Conservation (phyloP, 805 yeast species). For the Hanseniaspora pseudoguilliermondii region DNA sequence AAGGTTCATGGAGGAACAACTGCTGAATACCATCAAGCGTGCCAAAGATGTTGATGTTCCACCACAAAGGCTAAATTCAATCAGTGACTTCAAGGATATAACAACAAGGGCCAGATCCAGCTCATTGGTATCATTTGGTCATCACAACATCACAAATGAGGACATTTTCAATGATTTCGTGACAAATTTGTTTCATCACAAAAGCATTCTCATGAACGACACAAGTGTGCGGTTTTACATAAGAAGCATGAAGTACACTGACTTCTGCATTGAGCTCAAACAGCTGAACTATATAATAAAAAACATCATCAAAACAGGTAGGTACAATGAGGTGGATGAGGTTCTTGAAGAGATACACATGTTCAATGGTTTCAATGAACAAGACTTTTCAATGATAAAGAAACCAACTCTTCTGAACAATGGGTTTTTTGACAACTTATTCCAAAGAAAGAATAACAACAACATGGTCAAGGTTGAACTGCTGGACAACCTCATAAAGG, state of each 20-base stretch:
- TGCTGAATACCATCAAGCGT: too few species aligned
- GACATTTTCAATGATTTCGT: neutral
- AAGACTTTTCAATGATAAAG: neutral
- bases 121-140: too few species aligned
- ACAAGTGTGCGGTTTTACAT: neutral
- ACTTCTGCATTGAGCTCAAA: neutral
- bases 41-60: too few species aligned
- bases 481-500: slow-evolving; percentile 2
- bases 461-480: neutral
- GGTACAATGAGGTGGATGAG: neutral
- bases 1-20: too few species aligned
- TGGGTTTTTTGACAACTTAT: neutral
- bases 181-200: neutral
- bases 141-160: neutral
- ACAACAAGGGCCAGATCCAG: too few species aligned
- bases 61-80: too few species aligned
- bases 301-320: slow-evolving; percentile 2
- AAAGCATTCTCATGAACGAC: neutral
- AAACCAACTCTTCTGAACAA: neutral
- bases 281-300: slow-evolving; percentile 3
- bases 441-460: neutral
- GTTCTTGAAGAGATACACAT: neutral
- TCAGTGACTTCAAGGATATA: too few species aligned
- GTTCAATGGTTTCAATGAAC: neutral
- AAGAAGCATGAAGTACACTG: neutral